Evolutionary conservation across 352 stramenopile species (phyloP), one percentile per base, ranked within the genome.

Genomic region (Stramenopiles sp.): DNA sequence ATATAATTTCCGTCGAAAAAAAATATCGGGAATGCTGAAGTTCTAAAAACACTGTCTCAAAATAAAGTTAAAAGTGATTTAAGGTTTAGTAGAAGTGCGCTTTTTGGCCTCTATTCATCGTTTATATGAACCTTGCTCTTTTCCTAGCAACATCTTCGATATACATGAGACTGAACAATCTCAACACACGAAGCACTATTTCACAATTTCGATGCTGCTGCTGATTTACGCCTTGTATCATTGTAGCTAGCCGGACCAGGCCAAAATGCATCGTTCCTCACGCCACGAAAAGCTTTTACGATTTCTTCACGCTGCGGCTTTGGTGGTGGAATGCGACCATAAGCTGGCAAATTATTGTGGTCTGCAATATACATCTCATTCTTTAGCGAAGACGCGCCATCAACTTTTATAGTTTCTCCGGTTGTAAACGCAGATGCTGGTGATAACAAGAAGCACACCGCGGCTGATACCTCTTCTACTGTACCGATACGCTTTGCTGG

Each of bases 401-500:
- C 90, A 76, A 95, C 90, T 29, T 93, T 87, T 44, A 95, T 93
- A 33, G 89, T 92, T 83, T 89, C 90, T 81, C 90, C 90, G 8
- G 90, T 95, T 80, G 94, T 89, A 84, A 93, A 95, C 55, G 90
- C 93, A 44, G 90, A 85, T 75, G 93, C 90, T 75, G 93, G 88
- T 80, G 89, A 93, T 33, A 90, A 90, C 30, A 95, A 88, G 83
- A 94, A 95, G 22, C 94, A 85, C 30, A 88, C 90, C 0, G 90
- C 90, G 83, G 94, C 92, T 84, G 90, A 90, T 89, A 95, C 93
- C 81, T 95, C 90, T 0, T 87, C 86, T 30, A 90, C 90, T 81
- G 94, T 90, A 80, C 90, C 90, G 76, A 95, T 78, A 14, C 71
- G 71, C 22, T 78, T 78, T 33, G 31, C 31, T 78, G 71, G 71